Evolutionary conservation across 179 eudicot species (phyloP).

Genomic region (Silene vulgaris): DNA sequence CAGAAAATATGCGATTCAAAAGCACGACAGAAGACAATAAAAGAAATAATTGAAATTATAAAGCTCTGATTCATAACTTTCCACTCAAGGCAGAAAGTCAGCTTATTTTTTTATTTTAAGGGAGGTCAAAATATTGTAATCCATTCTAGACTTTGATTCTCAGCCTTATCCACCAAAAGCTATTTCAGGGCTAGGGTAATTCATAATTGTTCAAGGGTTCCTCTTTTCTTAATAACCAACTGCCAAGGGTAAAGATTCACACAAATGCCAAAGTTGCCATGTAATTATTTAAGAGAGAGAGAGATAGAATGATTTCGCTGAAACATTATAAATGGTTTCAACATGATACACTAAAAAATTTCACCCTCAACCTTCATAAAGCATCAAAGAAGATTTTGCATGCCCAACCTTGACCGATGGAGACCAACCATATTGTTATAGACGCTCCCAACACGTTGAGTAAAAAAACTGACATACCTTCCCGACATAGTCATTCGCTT

Average conservation of each 20-base stretch:
- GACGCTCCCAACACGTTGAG: conserved; percentile 3
- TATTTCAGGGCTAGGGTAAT: neutral
- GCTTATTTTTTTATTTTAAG: neutral
- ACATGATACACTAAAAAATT: neutral
- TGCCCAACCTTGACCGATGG: neutral
- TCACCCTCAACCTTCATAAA: conserved; percentile 2
- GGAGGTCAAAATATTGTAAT: neutral
- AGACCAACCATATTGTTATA: neutral
- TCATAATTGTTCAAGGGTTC: neutral
- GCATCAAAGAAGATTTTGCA: neutral
- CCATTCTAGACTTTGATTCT: neutral
- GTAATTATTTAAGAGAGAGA: conserved; percentile 1
- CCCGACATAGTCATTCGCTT: conserved; percentile 97
- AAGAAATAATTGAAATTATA: conserved; percentile 5
- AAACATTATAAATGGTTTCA: neutral
- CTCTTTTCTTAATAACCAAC: neutral
- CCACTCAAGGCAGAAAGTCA: neutral
- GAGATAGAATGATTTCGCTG: neutral
- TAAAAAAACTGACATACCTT: conserved; percentile 44
- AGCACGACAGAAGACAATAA: neutral
- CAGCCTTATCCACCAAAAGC: neutral
- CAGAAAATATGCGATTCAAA: neutral
- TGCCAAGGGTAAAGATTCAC: neutral
- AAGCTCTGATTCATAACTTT: neutral
- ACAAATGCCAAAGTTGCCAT: neutral